Base-by-base conservation (phyloP, 192 early-diverging fungal species). In the Rhizophagus sp. region DNA sequence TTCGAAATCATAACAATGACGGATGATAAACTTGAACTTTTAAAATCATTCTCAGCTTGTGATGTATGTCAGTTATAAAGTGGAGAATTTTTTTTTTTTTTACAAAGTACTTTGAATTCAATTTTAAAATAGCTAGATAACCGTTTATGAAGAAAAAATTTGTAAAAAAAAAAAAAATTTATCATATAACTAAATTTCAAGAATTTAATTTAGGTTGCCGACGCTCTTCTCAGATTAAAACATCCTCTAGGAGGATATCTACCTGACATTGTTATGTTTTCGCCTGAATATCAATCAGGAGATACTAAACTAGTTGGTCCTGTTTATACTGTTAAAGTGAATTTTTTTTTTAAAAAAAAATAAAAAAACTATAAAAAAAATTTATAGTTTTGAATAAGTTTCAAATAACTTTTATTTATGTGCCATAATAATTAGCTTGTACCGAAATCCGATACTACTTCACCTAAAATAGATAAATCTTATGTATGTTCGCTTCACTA, bases 321-420 rank as follows among this genome's bases (percentile, higher is more conserved):
- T 64, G 90, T 87, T n/a, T 91, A 84, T 68, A 91, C 90, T 57
- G 85, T 91, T 24, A 83, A 91, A 85, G 89, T 89, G 62, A 44
- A 52, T 33, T 11, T 49, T n/a, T 12, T 47, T 39, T 44, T 30
- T 50, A 50, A 25, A 47, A 25, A 17, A 49, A 47, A n/a, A 19
- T 7, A 39, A 12, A 36, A 2, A 36, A 36, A 36, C 6, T 36
- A 2, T 36, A 36, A 36, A 36, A 36, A 36, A 41, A 41, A 41
- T 41, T 41, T 41, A 4, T 36, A 36, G 4, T 36, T 36, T 36
- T 2, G 34, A 36, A 36, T 2, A 36, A 36, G 34, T 36, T 36
- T 36, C 34, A 22, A 13, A 77, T 34, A 77, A n/a, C 39, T 75
- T n/a, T 7, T 44, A 62, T 36, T n/a, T 75, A 57, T 47, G 57